These are phyloP conservation scores for Cynanchum wilfordii DNA, from an alignment of 257 asterid species.

Conservation along the genomic window DNA sequence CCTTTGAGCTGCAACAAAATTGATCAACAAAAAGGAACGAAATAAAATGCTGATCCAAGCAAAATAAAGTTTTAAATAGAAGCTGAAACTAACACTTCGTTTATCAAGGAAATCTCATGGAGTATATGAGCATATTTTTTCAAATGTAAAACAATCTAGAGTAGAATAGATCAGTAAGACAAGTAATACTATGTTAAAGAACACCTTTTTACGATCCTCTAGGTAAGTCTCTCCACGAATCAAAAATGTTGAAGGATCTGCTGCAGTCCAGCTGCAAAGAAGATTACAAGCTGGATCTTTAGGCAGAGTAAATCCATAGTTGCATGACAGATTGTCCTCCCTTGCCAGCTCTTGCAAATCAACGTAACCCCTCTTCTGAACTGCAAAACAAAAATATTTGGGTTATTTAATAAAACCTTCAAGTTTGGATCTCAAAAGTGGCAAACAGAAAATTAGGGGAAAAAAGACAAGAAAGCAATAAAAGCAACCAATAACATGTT, in stretches of 20 bases:
- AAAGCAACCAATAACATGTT: neutral
- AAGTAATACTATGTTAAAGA: slow-evolving; percentile 5
- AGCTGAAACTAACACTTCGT: neutral
- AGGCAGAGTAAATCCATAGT: slow-evolving; percentile 83
- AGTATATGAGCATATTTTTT: neutral
- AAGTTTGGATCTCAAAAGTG: slow-evolving; percentile 9
- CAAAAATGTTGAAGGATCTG: slow-evolving; percentile 81
- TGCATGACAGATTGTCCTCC: slow-evolving; percentile 67
- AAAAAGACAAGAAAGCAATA: neutral
- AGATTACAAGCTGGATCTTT: slow-evolving; percentile 69
- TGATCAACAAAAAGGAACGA: neutral
- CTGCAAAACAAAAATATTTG: slow-evolving; percentile 40
- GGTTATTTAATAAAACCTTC: slow-evolving; percentile 15
- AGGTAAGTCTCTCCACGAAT: slow-evolving; percentile 93
- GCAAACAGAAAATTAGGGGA: neutral
- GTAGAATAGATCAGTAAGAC: neutral
- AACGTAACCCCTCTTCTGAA: slow-evolving; percentile 85
- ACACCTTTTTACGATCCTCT: slow-evolving; percentile 84
- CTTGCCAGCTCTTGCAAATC: slow-evolving; percentile 81
- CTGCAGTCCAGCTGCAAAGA: slow-evolving; percentile 83
- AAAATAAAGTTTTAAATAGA: neutral
- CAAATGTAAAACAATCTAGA: neutral
- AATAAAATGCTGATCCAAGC: neutral
- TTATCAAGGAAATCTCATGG: neutral
- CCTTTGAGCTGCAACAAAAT: neutral